Percentiles rank a stretch among this genome's conserved stretches.
phyloP scores from a whole-genome alignment of 805 yeast genomes.

The Hanseniaspora opuntiae region DNA sequence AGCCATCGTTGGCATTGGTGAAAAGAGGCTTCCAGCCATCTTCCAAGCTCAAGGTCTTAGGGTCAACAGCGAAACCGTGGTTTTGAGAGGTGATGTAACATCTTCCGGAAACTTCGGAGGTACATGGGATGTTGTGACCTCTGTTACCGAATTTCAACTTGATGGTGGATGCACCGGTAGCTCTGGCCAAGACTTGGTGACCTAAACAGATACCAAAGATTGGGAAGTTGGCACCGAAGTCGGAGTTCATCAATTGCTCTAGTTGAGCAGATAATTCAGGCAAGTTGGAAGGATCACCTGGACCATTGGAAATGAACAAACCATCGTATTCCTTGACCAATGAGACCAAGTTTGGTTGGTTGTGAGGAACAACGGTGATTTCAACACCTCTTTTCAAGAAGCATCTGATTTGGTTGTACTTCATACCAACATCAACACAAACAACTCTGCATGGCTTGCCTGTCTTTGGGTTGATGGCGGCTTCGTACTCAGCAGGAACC shows the following conservation, averaged over 20 bases:
- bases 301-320: conserved; percentile 92
- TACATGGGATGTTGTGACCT: conserved; percentile 96
- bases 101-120: conserved; percentile 77
- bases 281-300: conserved; percentile 95
- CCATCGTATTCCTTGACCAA: conserved; percentile 58
- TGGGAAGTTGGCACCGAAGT: conserved; percentile 34
- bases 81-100: conserved; percentile 98
- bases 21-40: conserved; percentile 86
- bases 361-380: conserved; percentile 89
- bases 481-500: conserved; percentile 39
- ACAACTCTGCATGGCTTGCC: conserved; percentile 72
- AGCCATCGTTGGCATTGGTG: conserved; percentile 89
- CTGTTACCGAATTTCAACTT: conserved; percentile 97
- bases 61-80: conserved; percentile 96
- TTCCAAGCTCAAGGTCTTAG: conserved; percentile 40
- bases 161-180: conserved; percentile 83
- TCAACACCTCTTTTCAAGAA: conserved; percentile 94
- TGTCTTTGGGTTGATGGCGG: conserved; percentile 30
- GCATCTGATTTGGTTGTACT: conserved; percentile 93
- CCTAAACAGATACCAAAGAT: conserved; percentile 97
- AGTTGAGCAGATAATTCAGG: conserved; percentile 51
- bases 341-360: conserved; percentile 69
- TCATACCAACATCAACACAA: conserved; percentile 96
- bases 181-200: conserved; percentile 90
- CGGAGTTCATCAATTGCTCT: conserved; percentile 42